Conservation (phyloP, 371 early-diverging fungal genomes). For the Apophysomyces trapeziformis region DNA sequence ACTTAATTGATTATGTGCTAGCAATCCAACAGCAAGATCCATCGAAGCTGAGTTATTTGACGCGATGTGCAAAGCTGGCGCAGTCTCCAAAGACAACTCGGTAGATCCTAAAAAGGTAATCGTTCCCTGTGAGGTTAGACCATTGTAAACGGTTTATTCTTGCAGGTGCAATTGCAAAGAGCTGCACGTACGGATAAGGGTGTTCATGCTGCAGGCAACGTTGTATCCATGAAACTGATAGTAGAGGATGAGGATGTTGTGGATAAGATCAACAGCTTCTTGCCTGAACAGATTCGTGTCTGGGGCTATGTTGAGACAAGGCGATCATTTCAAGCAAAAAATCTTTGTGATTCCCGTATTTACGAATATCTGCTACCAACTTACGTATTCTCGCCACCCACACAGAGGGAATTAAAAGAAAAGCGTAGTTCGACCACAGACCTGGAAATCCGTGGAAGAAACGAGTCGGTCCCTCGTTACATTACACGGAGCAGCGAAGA, state of each 20-base stretch:
- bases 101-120: conserved; percentile 79
- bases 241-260: conserved; percentile 71
- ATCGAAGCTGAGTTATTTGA: conserved; percentile 85
- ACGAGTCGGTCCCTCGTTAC: conserved; percentile 33
- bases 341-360: conserved; percentile 87
- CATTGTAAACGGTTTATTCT: neutral
- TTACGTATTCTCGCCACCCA: conserved; percentile 70
- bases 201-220: conserved; percentile 98
- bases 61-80: conserved; percentile 75
- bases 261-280: conserved; percentile 69
- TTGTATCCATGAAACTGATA: conserved; percentile 92
- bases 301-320: conserved; percentile 83
- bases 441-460: conserved; percentile 40
- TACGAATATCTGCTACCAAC: conserved; percentile 99
- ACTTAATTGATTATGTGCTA: conserved; percentile 16
- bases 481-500: conserved; percentile 45
- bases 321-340: conserved; percentile 91
- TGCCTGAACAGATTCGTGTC: conserved; percentile 84
- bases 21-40: conserved; percentile 72
- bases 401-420: conserved; percentile 19
- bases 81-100: conserved; percentile 78
- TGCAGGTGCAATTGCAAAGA: conserved; percentile 76
- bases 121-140: neutral
- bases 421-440: conserved; percentile 24
- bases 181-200: conserved; percentile 99